These are phyloP conservation scores for Phaeolepiota aurea DNA, from an alignment of 768 basidiomycete species.

Conservation along the genomic window DNA sequence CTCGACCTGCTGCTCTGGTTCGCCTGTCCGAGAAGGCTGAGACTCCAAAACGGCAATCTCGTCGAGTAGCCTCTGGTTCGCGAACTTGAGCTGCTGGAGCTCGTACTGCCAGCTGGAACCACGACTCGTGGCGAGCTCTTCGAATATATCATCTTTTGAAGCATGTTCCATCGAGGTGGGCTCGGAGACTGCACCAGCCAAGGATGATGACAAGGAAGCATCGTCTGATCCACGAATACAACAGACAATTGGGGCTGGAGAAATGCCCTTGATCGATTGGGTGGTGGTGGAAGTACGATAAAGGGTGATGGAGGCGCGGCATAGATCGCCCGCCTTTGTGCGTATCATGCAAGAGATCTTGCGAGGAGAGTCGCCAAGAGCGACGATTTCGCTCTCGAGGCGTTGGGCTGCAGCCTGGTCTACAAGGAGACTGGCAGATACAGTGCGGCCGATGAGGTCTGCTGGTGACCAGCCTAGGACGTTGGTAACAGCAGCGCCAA, in stretches of 20 bases:
- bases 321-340: slow-evolving; percentile 24
- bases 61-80: slow-evolving; percentile 56
- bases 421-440: slow-evolving; percentile 26
- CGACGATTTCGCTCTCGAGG: slow-evolving; percentile 16
- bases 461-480: slow-evolving; percentile 56
- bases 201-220: slow-evolving; percentile 7
- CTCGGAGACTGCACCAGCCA: slow-evolving; percentile 4
- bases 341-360: not conserved
- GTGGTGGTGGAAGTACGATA: slow-evolving; percentile 8
- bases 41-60: slow-evolving; percentile 34
- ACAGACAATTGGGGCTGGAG: not conserved
- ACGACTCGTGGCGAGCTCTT: slow-evolving; percentile 57
- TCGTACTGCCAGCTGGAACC: slow-evolving; percentile 92
- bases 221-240: not conserved
- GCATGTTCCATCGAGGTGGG: slow-evolving; percentile 6
- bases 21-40: not conserved
- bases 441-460: slow-evolving; percentile 42
- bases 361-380: not conserved
- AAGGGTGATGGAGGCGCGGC: slow-evolving; percentile 17
- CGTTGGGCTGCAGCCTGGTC: slow-evolving; percentile 13
- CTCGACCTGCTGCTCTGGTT: not conserved
- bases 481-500: slow-evolving; percentile 43
- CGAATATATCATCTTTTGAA: slow-evolving; percentile 43
- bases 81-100: slow-evolving; percentile 72
- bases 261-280: not conserved